phyloP scores from a whole-genome alignment of 169 alveolate genomes.

The Plasmodium gaboni region DNA sequence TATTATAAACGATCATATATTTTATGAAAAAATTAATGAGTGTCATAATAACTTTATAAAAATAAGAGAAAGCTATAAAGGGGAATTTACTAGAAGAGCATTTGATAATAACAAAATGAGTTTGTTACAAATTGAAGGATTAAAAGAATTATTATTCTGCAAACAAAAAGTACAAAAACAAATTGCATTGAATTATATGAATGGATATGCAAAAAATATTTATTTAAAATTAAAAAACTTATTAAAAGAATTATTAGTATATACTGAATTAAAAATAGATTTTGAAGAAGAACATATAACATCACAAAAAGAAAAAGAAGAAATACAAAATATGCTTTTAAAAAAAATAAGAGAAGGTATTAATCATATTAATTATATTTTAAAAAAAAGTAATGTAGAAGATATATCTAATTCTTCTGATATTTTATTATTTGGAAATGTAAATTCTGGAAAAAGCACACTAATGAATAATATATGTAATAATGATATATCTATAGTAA shows the following conservation, averaged over 20 bases:
- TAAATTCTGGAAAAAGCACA: constrained; percentile 86
- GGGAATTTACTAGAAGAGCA: constrained; percentile 86
- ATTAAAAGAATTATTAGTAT: constrained; percentile 15
- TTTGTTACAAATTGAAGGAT: constrained; percentile 78
- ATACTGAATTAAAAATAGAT: constrained; percentile 42
- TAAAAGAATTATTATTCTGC: constrained; percentile 47
- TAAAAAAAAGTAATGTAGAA: constrained; percentile 44
- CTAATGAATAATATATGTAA: constrained; percentile 79
- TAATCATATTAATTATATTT: constrained; percentile 29
- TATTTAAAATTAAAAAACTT: constrained; percentile 14
- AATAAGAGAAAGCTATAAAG: constrained; percentile 80
- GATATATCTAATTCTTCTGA: constrained; percentile 57
- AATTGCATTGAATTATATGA: constrained; percentile 52
- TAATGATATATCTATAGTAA: constrained; percentile 80
- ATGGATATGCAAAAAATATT: constrained; percentile 38
- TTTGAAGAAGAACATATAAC: constrained; percentile 46
- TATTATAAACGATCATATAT: neutral
- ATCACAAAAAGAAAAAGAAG: constrained; percentile 2
- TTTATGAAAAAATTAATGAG: too few species aligned
- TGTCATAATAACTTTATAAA: constrained; percentile 17
- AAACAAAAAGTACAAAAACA: constrained; percentile 26
- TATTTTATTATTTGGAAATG: constrained; percentile 80
- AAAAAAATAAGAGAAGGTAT: constrained; percentile 7
- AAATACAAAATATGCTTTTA: neutral
- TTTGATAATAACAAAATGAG: constrained; percentile 80